phyloP scores from a whole-genome alignment of 441 rosid species.

The Iberis amara region DNA sequence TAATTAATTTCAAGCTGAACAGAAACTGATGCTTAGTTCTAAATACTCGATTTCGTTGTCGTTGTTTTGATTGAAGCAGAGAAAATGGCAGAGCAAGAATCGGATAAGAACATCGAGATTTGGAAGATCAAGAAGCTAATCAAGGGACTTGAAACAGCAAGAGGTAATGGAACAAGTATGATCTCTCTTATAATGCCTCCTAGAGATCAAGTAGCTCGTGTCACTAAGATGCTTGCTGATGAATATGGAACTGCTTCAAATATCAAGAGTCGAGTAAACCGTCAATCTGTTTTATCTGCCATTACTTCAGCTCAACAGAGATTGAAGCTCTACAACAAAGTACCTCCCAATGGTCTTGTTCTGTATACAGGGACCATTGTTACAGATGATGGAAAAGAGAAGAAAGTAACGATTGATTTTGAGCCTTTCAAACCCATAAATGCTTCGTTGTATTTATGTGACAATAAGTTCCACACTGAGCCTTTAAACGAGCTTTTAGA shows the following conservation, averaged over 20 bases:
- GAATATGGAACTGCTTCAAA: constrained; percentile 89
- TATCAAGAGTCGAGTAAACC: constrained; percentile 84
- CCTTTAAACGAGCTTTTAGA: constrained; percentile 74
- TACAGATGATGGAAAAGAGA: constrained; percentile 83
- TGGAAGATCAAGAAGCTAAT: constrained; percentile 69
- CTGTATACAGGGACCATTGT: constrained; percentile 84
- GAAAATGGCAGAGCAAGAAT: constrained; percentile 64
- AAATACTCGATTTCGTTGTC: background rate
- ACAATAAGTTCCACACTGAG: constrained; percentile 79
- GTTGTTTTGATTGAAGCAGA: background rate
- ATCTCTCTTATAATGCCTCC: constrained; percentile 91
- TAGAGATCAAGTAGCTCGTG: constrained; percentile 65
- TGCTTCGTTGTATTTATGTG: constrained; percentile 31
- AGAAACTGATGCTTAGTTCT: background rate
- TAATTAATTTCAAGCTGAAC: background rate
- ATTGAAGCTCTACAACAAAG: constrained; percentile 76
- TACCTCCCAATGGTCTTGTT: constrained; percentile 82
- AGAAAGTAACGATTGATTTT: constrained; percentile 82
- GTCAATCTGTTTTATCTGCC: constrained; percentile 82
- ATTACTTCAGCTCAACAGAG: constrained; percentile 88
- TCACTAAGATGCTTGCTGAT: constrained; percentile 31
- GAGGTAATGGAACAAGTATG: constrained; percentile 89
- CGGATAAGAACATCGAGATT: constrained; percentile 38
- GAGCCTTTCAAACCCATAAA: constrained; percentile 87
- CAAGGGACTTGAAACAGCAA: constrained; percentile 68